phyloP scores from a whole-genome alignment of 73 alveolate genomes.

The Effrenium voratum region DNA sequence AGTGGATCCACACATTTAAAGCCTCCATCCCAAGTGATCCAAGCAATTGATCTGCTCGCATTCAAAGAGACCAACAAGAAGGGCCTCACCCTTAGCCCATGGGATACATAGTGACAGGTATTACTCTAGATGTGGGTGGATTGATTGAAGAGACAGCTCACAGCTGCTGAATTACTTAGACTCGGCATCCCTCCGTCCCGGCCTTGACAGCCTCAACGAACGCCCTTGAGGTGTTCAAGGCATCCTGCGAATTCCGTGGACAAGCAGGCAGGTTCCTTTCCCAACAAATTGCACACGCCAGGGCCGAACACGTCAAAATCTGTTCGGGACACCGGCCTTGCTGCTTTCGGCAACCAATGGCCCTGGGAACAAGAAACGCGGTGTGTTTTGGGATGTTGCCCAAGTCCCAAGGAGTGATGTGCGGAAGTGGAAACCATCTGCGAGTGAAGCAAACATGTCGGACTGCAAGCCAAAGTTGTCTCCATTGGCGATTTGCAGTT shows the following conservation, averaged over 20 bases:
- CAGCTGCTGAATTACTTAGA: too few species aligned
- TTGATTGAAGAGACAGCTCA: background rate
- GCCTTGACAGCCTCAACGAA: conserved; percentile 73
- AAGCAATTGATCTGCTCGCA: background rate
- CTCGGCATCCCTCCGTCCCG: background rate
- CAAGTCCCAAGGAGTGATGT: background rate
- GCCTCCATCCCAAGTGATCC: too few species aligned
- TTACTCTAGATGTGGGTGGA: background rate
- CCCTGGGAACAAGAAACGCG: background rate
- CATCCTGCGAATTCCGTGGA: conserved; percentile 15
- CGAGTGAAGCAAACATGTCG: too few species aligned
- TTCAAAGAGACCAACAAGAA: background rate
- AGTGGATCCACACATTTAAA: too few species aligned
- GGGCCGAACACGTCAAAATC: background rate
- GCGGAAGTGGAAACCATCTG: too few species aligned
- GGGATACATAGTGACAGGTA: too few species aligned
- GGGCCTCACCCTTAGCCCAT: background rate
- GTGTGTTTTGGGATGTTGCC: background rate
- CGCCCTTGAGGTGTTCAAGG: conserved; percentile 71
- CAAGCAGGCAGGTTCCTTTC: background rate
- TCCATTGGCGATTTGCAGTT: too few species aligned
- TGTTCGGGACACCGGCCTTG: background rate
- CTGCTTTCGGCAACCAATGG: background rate
- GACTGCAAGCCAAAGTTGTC: too few species aligned
- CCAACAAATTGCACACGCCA: background rate